phyloP scores from a whole-genome alignment of 768 basidiomycete genomes.

The Suillus variegatus region DNA sequence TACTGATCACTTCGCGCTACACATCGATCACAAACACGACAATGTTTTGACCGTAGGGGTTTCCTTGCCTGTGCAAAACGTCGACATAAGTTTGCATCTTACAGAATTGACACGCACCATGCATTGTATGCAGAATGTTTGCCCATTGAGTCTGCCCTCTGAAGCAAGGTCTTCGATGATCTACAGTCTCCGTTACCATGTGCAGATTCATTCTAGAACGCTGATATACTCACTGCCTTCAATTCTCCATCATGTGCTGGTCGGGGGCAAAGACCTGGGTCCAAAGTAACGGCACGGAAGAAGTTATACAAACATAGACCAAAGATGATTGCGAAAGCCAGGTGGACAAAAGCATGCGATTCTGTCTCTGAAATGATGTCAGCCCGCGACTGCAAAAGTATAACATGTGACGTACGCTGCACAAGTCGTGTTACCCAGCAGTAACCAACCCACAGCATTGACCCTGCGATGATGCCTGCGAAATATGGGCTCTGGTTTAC shows the following conservation, averaged over 20 bases:
- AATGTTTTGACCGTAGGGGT: slow-evolving; percentile 93
- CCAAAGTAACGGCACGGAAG: slow-evolving; percentile 84
- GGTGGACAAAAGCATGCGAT: slow-evolving; percentile 71
- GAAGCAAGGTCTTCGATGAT: slow-evolving; percentile 90
- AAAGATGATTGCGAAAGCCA: slow-evolving; percentile 71
- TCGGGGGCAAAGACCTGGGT: slow-evolving; percentile 86
- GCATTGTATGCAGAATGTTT: slow-evolving; percentile 95
- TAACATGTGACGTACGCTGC: slow-evolving; percentile 48
- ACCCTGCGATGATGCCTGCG: slow-evolving; percentile 83
- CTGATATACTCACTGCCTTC: slow-evolving; percentile 63
- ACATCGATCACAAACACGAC: slow-evolving; percentile 88
- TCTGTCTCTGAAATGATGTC: slow-evolving; percentile 58
- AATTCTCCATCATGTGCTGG: slow-evolving; percentile 83
- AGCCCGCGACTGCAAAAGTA: not conserved
- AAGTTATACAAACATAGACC: slow-evolving; percentile 86
- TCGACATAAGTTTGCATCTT: not conserved
- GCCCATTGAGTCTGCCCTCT: slow-evolving; percentile 87
- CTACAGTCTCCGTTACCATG: slow-evolving; percentile 37
- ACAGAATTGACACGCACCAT: slow-evolving; percentile 56
- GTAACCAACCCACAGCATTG: slow-evolving; percentile 84
- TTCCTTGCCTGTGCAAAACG: slow-evolving; percentile 65
- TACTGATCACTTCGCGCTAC: slow-evolving; percentile 93
- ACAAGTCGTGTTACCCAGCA: slow-evolving; percentile 81
- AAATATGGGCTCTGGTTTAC: slow-evolving; percentile 92
- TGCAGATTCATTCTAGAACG: not conserved